Evolutionary conservation across 305 asterid genomes (phyloP).

Genomic region (Plantago rigida): DNA sequence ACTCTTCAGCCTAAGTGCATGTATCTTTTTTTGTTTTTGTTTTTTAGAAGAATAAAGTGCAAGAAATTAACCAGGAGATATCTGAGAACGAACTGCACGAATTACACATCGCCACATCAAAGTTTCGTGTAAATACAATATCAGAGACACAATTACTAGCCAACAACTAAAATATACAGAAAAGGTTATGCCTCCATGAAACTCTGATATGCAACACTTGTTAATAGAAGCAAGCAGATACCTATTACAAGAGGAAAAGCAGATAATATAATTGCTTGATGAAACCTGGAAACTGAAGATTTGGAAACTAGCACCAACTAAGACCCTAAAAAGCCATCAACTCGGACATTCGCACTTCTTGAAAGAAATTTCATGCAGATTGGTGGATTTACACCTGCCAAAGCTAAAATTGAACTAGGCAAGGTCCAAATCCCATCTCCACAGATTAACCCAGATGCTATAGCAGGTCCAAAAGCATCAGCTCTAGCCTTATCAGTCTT

Average conservation of each 20-base stretch:
- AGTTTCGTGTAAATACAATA: not conserved
- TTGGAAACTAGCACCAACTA: no score
- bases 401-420: conserved; percentile 57
- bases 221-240: not conserved
- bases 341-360: conserved; percentile 36
- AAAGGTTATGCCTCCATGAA: conserved; percentile 7
- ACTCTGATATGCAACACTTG: not conserved
- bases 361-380: conserved; percentile 84
- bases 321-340: conserved; percentile 36
- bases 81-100: not conserved
- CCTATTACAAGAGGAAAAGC: not conserved
- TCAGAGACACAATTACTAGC: not conserved
- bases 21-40: no score
- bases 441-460: conserved; percentile 83
- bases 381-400: conserved; percentile 65
- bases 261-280: not conserved
- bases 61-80: not conserved
- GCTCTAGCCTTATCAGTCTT: conserved; percentile 60
- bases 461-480: conserved; percentile 71
- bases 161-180: conserved; percentile 13
- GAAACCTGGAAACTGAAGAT: not conserved
- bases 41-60: not conserved
- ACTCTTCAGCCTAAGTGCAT: no score
- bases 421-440: conserved; percentile 85
- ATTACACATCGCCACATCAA: not conserved